Percentiles rank a stretch among this genome's conserved stretches.
phyloP scores from a whole-genome alignment of 768 basidiomycete species.

The Boletus huronensis region DNA sequence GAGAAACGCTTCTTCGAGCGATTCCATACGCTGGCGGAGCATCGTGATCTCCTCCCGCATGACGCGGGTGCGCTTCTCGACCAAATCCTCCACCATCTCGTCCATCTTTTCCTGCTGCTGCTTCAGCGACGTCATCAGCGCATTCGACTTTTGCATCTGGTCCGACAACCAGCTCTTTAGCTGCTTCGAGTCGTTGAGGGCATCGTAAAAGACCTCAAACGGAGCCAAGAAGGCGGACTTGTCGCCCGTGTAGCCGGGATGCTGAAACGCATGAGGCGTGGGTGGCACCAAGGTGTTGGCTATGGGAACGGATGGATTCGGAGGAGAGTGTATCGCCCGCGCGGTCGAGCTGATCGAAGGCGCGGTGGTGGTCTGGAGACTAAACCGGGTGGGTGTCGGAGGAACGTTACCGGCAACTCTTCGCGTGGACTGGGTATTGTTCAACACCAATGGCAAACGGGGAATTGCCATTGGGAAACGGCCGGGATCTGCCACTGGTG shows the following conservation, averaged over 20 bases:
- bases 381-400: constrained; percentile 66
- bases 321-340: constrained; percentile 44
- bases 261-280: constrained; percentile 64
- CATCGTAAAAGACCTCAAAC: constrained; percentile 83
- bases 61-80: constrained; percentile 57
- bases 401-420: constrained; percentile 61
- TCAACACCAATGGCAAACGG: constrained; percentile 52
- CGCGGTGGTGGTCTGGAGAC: constrained; percentile 36
- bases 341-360: constrained; percentile 25
- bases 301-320: constrained; percentile 64
- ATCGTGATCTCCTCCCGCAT: constrained; percentile 59
- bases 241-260: constrained; percentile 56
- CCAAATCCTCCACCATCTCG: constrained; percentile 53
- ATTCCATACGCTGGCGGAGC: constrained; percentile 63
- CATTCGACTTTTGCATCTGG: constrained; percentile 62
- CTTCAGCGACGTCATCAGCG: constrained; percentile 48
- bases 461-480: constrained; percentile 64
- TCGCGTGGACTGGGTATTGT: constrained; percentile 43
- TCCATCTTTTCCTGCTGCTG: constrained; percentile 64
- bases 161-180: constrained; percentile 74
- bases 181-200: constrained; percentile 74
- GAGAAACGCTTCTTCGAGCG: constrained; percentile 53
- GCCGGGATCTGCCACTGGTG: constrained; percentile 49
- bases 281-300: constrained; percentile 62
- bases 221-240: constrained; percentile 78